These are phyloP conservation scores for Proliferodiscus dingleyae DNA, from an alignment of 2,329 filamentous ascomycete genomes.

Conservation along the genomic window DNA sequence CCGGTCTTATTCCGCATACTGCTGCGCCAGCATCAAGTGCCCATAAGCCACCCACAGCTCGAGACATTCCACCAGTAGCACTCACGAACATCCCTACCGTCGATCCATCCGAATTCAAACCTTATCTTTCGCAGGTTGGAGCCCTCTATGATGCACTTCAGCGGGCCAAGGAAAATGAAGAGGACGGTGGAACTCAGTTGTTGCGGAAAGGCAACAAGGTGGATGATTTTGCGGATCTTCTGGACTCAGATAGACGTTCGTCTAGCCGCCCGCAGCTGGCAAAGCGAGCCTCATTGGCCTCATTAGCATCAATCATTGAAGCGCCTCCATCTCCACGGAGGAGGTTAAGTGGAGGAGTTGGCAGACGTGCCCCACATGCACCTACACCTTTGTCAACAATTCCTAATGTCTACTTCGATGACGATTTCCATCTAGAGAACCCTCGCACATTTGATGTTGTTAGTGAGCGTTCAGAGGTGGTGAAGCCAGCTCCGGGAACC, in stretches of 20 bases:
- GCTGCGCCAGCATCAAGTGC: slow-evolving; percentile 63
- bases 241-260: slow-evolving; percentile 31
- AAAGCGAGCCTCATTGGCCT: slow-evolving; percentile 38
- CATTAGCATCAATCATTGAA: slow-evolving; percentile 33
- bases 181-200: slow-evolving; percentile 46
- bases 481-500: slow-evolving; percentile 57
- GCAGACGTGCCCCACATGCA: slow-evolving; percentile 60
- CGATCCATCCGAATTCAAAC: slow-evolving; percentile 72
- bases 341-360: slow-evolving; percentile 44
- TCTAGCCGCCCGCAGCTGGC: slow-evolving; percentile 27
- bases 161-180: slow-evolving; percentile 72
- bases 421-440: slow-evolving; percentile 92
- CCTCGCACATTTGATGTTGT: slow-evolving; percentile 95
- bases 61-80: slow-evolving; percentile 89
- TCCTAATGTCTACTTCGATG: slow-evolving; percentile 88
- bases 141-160: slow-evolving; percentile 85
- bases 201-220: slow-evolving; percentile 30
- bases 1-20: slow-evolving; percentile 76
- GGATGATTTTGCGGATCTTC: slow-evolving; percentile 35
- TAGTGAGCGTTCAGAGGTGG: slow-evolving; percentile 93
- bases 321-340: slow-evolving; percentile 36
- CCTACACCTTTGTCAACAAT: slow-evolving; percentile 88
- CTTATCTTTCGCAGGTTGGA: slow-evolving; percentile 82
- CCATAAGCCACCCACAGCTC: slow-evolving; percentile 76
- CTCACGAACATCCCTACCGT: slow-evolving; percentile 83